Evolutionary conservation across 768 basidiomycete species (phyloP).

Genomic region (Agaricus subrufescens): DNA sequence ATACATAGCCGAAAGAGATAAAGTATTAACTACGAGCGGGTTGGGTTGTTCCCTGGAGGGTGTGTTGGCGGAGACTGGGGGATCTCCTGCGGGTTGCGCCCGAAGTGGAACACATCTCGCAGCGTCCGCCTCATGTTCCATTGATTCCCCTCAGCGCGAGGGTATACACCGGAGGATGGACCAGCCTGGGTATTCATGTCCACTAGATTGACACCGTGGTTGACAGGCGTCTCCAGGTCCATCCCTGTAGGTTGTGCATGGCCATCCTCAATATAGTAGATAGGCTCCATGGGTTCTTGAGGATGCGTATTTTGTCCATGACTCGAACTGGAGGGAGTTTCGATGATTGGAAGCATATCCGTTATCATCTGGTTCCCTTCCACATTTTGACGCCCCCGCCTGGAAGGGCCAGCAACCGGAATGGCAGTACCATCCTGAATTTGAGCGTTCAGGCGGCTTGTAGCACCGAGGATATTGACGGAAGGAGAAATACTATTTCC

Average conservation of each 20-base stretch:
- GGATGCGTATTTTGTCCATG: conserved; percentile 54
- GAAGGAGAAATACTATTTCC: conserved; percentile 20
- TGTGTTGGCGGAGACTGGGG: neutral
- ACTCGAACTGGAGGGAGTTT: conserved; percentile 49
- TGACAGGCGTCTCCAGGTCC: neutral
- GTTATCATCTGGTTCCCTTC: conserved; percentile 29
- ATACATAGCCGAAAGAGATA: neutral
- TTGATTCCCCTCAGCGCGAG: neutral
- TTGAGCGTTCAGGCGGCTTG: conserved; percentile 32
- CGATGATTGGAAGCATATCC: conserved; percentile 56
- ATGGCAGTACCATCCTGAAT: conserved; percentile 23
- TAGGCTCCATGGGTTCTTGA: conserved; percentile 42
- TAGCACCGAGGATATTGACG: conserved; percentile 27
- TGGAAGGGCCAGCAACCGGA: conserved; percentile 27
- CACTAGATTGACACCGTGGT: neutral
- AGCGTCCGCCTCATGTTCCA: conserved; percentile 9
- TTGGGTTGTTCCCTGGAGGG: neutral
- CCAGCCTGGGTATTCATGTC: conserved; percentile 3
- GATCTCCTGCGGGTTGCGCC: conserved; percentile 3
- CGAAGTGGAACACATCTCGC: conserved; percentile 7
- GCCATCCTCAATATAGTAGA: conserved; percentile 66
- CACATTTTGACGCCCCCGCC: conserved; percentile 34
- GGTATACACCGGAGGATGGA: neutral
- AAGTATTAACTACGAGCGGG: neutral
- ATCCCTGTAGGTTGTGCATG: conserved; percentile 17